phyloP scores from a whole-genome alignment of 306 rosid genomes.

The Aeschynomene evenia region DNA sequence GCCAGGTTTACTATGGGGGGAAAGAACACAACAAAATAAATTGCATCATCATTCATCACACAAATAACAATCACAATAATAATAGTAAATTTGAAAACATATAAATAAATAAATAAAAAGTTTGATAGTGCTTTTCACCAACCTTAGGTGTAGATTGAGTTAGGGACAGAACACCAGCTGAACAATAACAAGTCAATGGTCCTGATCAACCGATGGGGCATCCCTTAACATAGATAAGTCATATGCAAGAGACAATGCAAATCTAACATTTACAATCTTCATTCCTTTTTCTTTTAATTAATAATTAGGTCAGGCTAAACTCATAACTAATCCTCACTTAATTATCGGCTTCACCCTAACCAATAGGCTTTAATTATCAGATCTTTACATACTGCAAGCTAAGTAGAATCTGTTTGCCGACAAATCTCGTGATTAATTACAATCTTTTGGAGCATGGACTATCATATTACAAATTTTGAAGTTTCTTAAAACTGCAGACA shows the following conservation, averaged over 20 bases:
- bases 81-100: background rate
- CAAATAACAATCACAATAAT: background rate
- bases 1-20: conserved; percentile 14
- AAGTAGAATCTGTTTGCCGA: background rate
- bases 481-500: background rate
- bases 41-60: conserved; percentile 11
- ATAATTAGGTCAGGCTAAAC: background rate
- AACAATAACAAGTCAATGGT: conserved; percentile 65
- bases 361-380: background rate
- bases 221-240: conserved; percentile 41
- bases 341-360: no score
- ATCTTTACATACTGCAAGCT: background rate
- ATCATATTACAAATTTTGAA: background rate
- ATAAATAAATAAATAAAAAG: conserved; percentile 10
- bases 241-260: conserved; percentile 31
- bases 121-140: conserved; percentile 69
- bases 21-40: conserved; percentile 18
- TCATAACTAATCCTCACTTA: no score
- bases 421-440: no score
- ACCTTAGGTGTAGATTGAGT: conserved; percentile 59
- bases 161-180: conserved; percentile 55
- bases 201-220: conserved; percentile 58
- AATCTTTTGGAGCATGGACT: background rate
- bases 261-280: conserved; percentile 28
- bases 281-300: background rate